A percentile compares a stretch with the other conserved stretches of the same genome.
Evolutionary conservation across 371 early-diverging fungal species (phyloP).

Genomic region (Neoconidiobolus thromboides): DNA sequence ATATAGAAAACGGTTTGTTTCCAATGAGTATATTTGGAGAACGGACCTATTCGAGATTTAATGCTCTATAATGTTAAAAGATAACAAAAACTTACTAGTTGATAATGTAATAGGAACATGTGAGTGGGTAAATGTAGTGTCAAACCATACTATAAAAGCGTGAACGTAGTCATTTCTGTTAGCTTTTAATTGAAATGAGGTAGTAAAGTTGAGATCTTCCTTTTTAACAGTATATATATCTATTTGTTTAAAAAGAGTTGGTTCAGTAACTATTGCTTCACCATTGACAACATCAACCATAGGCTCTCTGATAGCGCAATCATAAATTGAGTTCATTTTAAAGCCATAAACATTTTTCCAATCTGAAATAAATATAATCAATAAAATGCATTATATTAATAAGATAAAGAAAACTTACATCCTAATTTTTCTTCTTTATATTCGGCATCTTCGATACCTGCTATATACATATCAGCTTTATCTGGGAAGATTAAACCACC

Average conservation of each 20-base stretch:
- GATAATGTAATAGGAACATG: slow-evolving; percentile 76
- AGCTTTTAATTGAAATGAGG: slow-evolving; percentile 56
- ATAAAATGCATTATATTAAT: neutral
- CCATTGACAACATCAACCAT: slow-evolving; percentile 78
- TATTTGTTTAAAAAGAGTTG: slow-evolving; percentile 59
- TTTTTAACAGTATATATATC: slow-evolving; percentile 63
- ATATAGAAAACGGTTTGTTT: slow-evolving; percentile 93
- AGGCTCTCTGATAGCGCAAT: slow-evolving; percentile 72
- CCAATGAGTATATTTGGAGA: slow-evolving; percentile 90
- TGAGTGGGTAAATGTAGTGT: slow-evolving; percentile 72
- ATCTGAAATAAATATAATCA: slow-evolving; percentile 22
- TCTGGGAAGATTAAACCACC: slow-evolving; percentile 83
- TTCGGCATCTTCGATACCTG: slow-evolving; percentile 85
- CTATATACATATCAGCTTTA: slow-evolving; percentile 73
- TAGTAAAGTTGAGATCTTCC: slow-evolving; percentile 63
- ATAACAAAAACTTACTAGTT: slow-evolving; percentile 29
- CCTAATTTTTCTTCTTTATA: slow-evolving; percentile 86
- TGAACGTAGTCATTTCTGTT: slow-evolving; percentile 67
- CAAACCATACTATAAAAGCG: slow-evolving; percentile 87
- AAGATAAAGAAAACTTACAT: slow-evolving; percentile 21
- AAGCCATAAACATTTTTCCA: slow-evolving; percentile 91
- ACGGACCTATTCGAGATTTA: slow-evolving; percentile 21
- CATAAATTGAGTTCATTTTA: slow-evolving; percentile 74
- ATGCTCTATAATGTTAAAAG: neutral
- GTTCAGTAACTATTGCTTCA: slow-evolving; percentile 51